Evolutionary conservation across 2,329 filamentous ascomycete species (phyloP).

Genomic region (Cladophialophora psammophila): DNA sequence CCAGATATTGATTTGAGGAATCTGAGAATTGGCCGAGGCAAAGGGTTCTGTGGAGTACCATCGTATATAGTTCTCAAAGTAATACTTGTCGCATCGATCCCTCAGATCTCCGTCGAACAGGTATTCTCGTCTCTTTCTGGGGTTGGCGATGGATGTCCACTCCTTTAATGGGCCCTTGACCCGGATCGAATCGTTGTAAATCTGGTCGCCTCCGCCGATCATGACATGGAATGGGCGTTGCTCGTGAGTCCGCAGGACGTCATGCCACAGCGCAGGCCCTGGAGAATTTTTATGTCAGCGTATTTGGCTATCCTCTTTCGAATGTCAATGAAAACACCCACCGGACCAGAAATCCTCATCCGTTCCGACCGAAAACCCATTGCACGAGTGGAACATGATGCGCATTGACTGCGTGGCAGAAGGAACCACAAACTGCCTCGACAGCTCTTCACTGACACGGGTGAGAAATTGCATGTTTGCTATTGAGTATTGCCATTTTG

Average conservation of each 20-base stretch:
- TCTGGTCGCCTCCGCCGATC: slow-evolving; percentile 91
- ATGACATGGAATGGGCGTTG: slow-evolving; percentile 70
- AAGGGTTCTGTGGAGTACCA: slow-evolving; percentile 76
- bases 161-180: slow-evolving; percentile 78
- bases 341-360: slow-evolving; percentile 67
- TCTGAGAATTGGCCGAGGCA: slow-evolving; percentile 66
- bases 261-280: slow-evolving; percentile 69
- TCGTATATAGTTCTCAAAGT: slow-evolving; percentile 66
- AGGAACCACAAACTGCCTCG: slow-evolving; percentile 63
- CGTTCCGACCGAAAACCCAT: slow-evolving; percentile 71
- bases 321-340: slow-evolving; percentile 12
- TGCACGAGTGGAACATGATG: slow-evolving; percentile 74
- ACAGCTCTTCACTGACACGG: slow-evolving; percentile 58
- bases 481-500: slow-evolving; percentile 80
- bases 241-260: slow-evolving; percentile 67
- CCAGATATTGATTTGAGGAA: slow-evolving; percentile 71
- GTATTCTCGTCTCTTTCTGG: slow-evolving; percentile 65
- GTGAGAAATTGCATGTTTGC: slow-evolving; percentile 69
- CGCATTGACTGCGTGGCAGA: slow-evolving; percentile 70
- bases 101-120: slow-evolving; percentile 71
- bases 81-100: slow-evolving; percentile 66
- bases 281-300: slow-evolving; percentile 9
- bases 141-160: slow-evolving; percentile 69
- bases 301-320: background rate
- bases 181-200: slow-evolving; percentile 78